Conservation (phyloP, 768 basidiomycete genomes). For the Pleurotus giganteus region DNA sequence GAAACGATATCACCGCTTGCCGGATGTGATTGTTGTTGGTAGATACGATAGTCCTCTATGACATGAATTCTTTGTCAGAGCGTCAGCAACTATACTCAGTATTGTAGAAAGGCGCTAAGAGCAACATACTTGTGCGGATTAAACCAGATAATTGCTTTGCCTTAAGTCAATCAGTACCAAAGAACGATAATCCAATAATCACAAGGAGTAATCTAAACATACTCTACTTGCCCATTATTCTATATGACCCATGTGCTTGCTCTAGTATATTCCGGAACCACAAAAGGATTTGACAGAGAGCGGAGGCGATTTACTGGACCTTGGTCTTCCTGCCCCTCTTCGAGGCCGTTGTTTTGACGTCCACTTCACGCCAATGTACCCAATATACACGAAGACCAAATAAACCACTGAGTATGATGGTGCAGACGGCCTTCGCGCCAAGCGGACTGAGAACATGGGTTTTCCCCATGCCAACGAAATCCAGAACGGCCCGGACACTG, state of each 20-base stretch:
- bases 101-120: no score
- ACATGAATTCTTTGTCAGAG: no score
- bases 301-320: no score
- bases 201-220: background rate
- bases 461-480: background rate
- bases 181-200: background rate
- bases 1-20: no score
- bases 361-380: constrained; percentile 6
- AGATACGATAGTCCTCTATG: no score
- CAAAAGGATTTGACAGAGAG: no score
- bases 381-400: constrained; percentile 9
- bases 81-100: no score
- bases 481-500: background rate
- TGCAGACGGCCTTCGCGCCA: constrained; percentile 10
- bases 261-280: no score
- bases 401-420: constrained; percentile 9
- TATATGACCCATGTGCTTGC: background rate
- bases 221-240: background rate
- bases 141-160: no score
- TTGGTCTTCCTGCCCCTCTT: constrained; percentile 11
- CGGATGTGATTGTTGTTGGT: no score
- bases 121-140: no score
- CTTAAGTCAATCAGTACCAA: no score
- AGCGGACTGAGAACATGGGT: background rate
- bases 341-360: background rate